phyloP scores from a whole-genome alignment of 345 rosid species.

The Bruguiera gymnorhiza region DNA sequence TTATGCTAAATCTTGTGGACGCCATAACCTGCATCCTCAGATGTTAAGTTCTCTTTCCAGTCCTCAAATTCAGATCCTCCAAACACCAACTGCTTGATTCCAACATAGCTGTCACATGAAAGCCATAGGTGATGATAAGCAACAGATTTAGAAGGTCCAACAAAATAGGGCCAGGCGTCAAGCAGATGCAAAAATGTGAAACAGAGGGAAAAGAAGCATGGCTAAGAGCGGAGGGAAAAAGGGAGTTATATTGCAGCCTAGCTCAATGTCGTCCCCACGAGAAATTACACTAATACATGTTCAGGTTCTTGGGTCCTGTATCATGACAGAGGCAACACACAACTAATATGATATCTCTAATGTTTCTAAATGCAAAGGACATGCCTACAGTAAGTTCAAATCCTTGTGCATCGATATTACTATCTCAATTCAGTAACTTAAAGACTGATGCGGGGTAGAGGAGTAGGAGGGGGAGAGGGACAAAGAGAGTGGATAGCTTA shows the following conservation, averaged over 20 bases:
- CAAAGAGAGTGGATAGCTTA: constrained; percentile 27
- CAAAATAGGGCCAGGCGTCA: neutral
- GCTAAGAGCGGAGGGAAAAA: neutral
- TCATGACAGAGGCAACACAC: neutral
- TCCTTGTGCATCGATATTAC: neutral
- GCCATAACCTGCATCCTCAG: constrained; percentile 70
- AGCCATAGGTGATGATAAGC: neutral
- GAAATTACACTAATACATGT: too few species aligned
- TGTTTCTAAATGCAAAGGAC: neutral
- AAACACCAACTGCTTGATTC: constrained; percentile 78
- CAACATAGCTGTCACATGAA: constrained; percentile 53
- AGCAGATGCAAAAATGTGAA: neutral
- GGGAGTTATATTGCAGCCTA: neutral
- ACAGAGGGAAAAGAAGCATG: neutral
- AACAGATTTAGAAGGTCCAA: neutral
- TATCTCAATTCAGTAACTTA: neutral
- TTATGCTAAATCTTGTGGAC: constrained; percentile 63
- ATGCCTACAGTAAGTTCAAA: neutral
- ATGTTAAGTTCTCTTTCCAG: constrained; percentile 73
- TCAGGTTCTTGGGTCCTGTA: neutral
- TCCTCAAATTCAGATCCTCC: constrained; percentile 80
- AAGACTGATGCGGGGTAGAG: too few species aligned
- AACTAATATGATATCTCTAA: neutral
- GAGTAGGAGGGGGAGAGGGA: neutral
- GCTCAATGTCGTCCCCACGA: too few species aligned